Evolutionary conservation across 257 asterid genomes (phyloP), one percentile per base, ranked within the genome.

Genomic region (Nyctanthes arbortristis): DNA sequence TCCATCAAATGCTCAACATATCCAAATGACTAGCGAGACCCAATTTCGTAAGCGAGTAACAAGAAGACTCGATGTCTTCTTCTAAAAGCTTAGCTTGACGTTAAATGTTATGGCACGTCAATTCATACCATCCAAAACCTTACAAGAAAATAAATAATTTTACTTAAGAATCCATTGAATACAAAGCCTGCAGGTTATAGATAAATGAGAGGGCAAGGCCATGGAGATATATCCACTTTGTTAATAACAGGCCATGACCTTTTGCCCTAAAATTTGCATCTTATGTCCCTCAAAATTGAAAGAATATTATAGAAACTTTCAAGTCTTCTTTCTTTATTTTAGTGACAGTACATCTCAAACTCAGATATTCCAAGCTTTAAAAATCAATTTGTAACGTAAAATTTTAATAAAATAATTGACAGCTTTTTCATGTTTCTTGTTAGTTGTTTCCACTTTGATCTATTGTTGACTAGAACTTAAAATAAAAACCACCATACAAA

Each of bases 261-360:
- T 65, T 39, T 37, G 54, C 73, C 68, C 77, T 70, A 77, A 84
- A 75, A 20, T 71, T 52, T 84, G 81, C 84, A 80, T 75, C 70
- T 77, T 30, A 64, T 59, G 63, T 63, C 56, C 27, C 63, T 25
- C 58, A 55, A 45, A 62, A 45, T 45, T n/a, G 14, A 59, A 62
- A 25, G 32, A 79, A 74, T n/a, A 33, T 36, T 47, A 61, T 52
- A 65, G 64, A 69, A 77, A 70, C 78, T 61, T 72, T 59, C 27
- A 33, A 70, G 66, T 7, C 34, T 75, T 68, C 30, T 59, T 77
- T 77, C 57, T 54, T 74, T 77, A 65, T 76, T 72, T 69, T 5
- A n/a, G 31, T 73, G 85, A 70, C 85, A 80, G 82, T 67, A 78
- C 82, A 81, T 80, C 56, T 66, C 36, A 70, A 71, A 56, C 73